Conservation (phyloP, 352 stramenopile genomes). For the Aphanomyces euteiches region DNA sequence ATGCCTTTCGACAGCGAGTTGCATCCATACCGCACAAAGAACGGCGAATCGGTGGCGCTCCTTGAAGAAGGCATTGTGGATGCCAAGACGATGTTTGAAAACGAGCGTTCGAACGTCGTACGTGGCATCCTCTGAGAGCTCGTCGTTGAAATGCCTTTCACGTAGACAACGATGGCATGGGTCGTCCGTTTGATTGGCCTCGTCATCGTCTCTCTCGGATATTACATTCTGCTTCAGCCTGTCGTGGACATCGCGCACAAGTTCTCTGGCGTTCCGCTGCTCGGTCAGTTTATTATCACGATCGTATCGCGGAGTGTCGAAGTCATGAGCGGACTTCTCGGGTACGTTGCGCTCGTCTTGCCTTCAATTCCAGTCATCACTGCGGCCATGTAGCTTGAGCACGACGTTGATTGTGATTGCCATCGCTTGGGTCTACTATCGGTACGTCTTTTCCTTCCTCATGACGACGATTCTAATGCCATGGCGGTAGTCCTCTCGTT, state of each 20-base stretch:
- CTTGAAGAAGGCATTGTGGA: slow-evolving; percentile 5
- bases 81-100: background rate
- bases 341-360: background rate
- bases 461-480: background rate
- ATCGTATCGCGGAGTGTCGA: slow-evolving; percentile 4
- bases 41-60: slow-evolving; percentile 5
- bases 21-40: background rate
- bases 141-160: background rate
- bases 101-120: background rate
- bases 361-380: background rate
- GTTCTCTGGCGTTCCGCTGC: background rate
- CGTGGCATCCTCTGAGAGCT: background rate
- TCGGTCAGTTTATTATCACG: background rate
- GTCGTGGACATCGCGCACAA: slow-evolving; percentile 9
- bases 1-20: background rate
- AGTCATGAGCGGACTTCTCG: slow-evolving; percentile 1
- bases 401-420: slow-evolving; percentile 10
- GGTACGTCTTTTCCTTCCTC: slow-evolving; percentile 1
- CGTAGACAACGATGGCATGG: background rate
- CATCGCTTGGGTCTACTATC: slow-evolving; percentile 5
- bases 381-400: background rate
- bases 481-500: slow-evolving; percentile 7
- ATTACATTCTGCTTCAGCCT: slow-evolving; percentile 7
- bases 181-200: background rate
- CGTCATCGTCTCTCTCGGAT: background rate